These are phyloP conservation scores for Pluteus cervinus DNA, from an alignment of 768 basidiomycete species.

Conservation along the genomic window DNA sequence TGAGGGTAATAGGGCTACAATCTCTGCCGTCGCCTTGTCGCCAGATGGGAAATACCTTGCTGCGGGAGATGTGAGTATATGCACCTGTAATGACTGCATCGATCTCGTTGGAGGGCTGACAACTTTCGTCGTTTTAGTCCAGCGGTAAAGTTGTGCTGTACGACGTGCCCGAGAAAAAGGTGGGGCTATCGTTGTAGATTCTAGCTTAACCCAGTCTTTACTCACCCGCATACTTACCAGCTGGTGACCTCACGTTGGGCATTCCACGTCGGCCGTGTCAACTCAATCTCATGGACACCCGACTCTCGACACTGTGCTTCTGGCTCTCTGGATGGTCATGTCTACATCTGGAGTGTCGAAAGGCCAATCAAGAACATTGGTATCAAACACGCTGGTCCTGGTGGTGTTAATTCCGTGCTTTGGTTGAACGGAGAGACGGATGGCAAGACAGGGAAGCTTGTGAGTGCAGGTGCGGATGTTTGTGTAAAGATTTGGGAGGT, in stretches of 20 bases:
- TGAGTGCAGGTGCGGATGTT: conserved; percentile 76
- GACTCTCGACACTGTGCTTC: conserved; percentile 78
- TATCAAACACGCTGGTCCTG: conserved; percentile 82
- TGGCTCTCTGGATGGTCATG: conserved; percentile 88
- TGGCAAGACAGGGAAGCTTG: conserved; percentile 46
- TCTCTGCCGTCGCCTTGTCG: conserved; percentile 77
- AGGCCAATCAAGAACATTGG: conserved; percentile 69
- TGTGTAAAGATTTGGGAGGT: conserved; percentile 73
- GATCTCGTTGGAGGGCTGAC: conserved; percentile 1
- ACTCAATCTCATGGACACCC: conserved; percentile 70
- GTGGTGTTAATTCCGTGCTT: conserved; percentile 75
- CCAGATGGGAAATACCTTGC: conserved; percentile 71
- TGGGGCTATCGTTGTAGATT: conserved; percentile 16
- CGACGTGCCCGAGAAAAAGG: conserved; percentile 62
- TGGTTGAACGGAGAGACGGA: conserved; percentile 51
- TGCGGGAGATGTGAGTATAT: conserved; percentile 73
- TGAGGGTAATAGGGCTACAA: conserved; percentile 61
- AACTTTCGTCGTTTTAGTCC: conserved; percentile 38
- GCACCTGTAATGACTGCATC: background rate
- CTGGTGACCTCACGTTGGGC: conserved; percentile 75
- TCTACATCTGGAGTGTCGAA: conserved; percentile 80
- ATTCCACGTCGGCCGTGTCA: conserved; percentile 77
- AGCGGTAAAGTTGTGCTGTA: conserved; percentile 78
- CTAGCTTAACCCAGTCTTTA: background rate
- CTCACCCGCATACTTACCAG: conserved; percentile 25